Evolutionary conservation across 2,329 filamentous ascomycete genomes (phyloP), one percentile per base, ranked within the genome.

Genomic region (Aureobasidium pullulans): DNA sequence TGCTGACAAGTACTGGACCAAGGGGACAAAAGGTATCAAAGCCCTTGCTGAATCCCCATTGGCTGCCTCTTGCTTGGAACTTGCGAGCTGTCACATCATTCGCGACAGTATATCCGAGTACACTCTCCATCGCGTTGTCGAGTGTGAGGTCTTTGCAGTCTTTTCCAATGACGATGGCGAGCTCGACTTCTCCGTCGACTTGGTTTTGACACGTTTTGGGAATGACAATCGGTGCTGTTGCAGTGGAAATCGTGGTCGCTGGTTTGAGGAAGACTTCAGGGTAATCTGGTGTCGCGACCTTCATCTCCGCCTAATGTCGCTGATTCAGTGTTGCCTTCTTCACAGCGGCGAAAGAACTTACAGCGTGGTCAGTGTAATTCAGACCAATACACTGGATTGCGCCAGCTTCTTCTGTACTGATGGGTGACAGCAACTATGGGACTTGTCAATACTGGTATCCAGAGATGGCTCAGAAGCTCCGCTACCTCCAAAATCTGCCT

Each of bases 31-130:
- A 84, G 0, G 75, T 80, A 62, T 84, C 81, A 57, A 84, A 84
- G 0, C 80, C 78, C 63, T 84, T 84, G 15, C 73, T 76, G 62
- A 83, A 84, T 0, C 77, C 75, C 78, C 79, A 84, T 65, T 84
- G 82, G 0, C 80, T 81, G 0, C 83, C 77, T 0, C 70, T 73
- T 0, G 81, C 80, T 62, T 84, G 82, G 36, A 77, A 70, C 62
- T 81, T 80, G 0, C 82, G 76, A 0, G 76, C 75, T 0, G 78
- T 80, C 0, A 85, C 72, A 63, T 84, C 82, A 63, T 85, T 84
- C 32, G 79, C 80, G 32, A 69, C 71, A 0, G 78, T 77, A 65
- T 83, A 84, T 6, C 76, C 82, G 1, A 77, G 77, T 7, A 85
- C 73, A 63, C 82, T 82, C 0, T 71, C 66, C 13, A 77, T 69